Evolutionary conservation across 495 filamentous ascomycete genomes (phyloP), one percentile per base, ranked within the genome.

Genomic region (Talaromyces nanjingensis): DNA sequence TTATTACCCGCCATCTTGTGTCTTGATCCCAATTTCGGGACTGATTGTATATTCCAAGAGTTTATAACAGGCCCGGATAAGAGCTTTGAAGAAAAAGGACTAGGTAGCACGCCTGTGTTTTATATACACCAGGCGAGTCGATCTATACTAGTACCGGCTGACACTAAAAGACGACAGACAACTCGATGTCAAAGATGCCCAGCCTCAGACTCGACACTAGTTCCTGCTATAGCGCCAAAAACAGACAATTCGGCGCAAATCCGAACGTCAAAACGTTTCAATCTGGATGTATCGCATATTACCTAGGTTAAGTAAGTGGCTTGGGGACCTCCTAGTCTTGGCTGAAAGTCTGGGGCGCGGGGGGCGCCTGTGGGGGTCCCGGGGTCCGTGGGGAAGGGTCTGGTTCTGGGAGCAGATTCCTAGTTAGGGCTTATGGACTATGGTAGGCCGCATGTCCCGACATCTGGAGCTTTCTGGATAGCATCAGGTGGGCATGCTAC

Each of bases 1-100:
- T 69, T 59, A 34, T 62, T 20, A 4, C 45, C 45, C 45, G 71
- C 71, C 75, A 78, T 79, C n/a, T 49, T 49, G n/a, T 49, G 45
- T 49, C n/a, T 49, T 49, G 45, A 49, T 49, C 45, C 18, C 45
- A 49, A 20, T 20, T 0, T 49, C n/a, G 18, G 39, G 39, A 18
- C 8, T n/a, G 4, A n/a, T 3, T 45, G 39, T 18, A 11, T 16
- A n/a, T 45, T 45, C 16, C 39, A 45, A 49, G n/a, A 4, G 20
- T 49, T 0, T 18, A 9, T 18, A 2, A 49, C n/a, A 18, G 42
- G 6, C 6, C 8, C n/a, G 45, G 6, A 9, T 7, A 12, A 20
- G n/a, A 49, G 8, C 45, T 18, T 49, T 18, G 18, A 20, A 49
- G n/a, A 20, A 49, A 18, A 49, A 49, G 18, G 6, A 49, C 1